These are phyloP conservation scores for Solanum megistacrolobum DNA, from an alignment of 257 asterid species.

Conservation along the genomic window DNA sequence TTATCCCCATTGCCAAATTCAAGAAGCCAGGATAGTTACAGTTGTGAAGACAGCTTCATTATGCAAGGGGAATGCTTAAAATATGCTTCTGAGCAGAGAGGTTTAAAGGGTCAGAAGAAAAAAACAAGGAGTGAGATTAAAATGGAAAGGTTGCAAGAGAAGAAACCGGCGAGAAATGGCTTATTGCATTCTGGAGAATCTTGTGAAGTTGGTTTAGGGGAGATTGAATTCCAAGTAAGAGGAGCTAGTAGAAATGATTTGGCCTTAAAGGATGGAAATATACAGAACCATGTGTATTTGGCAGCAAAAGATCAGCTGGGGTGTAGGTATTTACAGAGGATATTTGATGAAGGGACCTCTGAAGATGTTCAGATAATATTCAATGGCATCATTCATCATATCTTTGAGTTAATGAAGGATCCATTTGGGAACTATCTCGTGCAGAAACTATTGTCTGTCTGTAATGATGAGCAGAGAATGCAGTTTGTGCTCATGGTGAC, in stretches of 20 bases:
- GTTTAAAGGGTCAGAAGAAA: slow-evolving; percentile 12
- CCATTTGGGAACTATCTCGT: slow-evolving; percentile 32
- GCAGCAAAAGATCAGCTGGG: slow-evolving; percentile 33
- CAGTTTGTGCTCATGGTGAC: slow-evolving; percentile 21
- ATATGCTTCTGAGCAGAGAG: slow-evolving; percentile 4
- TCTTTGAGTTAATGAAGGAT: slow-evolving; percentile 27
- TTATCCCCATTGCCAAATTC: background rate
- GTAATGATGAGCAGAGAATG: slow-evolving; percentile 29
- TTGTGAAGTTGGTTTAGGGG: background rate
- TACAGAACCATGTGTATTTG: slow-evolving; percentile 9
- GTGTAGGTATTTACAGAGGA: slow-evolving; percentile 26
- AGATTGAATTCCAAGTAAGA: background rate
- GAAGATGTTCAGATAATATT: slow-evolving; percentile 25
- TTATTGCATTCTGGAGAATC: background rate
- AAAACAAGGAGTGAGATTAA: background rate
- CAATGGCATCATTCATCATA: slow-evolving; percentile 16
- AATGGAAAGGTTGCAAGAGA: background rate
- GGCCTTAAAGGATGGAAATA: background rate
- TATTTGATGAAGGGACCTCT: slow-evolving; percentile 23
- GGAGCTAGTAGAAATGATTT: background rate
- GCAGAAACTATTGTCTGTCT: slow-evolving; percentile 34
- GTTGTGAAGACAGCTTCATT: slow-evolving; percentile 5
- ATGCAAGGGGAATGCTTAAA: slow-evolving; percentile 8
- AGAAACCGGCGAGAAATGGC: background rate
- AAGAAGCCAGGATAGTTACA: background rate